Conservation (phyloP, 1,139 yeast genomes). For the Yarrowia galli region DNA sequence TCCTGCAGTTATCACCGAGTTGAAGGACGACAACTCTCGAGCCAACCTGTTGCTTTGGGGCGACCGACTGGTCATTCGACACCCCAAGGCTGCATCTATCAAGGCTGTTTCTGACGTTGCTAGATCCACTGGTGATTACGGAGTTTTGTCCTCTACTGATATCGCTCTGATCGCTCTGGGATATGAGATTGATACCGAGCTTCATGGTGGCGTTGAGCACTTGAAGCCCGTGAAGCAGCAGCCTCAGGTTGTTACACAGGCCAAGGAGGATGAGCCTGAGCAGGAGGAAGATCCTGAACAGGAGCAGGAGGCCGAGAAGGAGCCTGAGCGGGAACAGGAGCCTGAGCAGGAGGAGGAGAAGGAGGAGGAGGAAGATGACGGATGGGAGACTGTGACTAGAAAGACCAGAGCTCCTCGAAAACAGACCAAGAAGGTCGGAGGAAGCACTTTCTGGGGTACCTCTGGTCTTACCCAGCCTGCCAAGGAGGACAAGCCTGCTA, state of each 20-base stretch:
- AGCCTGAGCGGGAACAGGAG: constrained; percentile 4
- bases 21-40: constrained; percentile 84
- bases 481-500: constrained; percentile 37
- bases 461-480: constrained; percentile 33
- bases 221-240: constrained; percentile 28
- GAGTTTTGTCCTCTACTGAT: constrained; percentile 90
- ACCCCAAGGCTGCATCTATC: constrained; percentile 72
- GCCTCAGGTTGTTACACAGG: constrained; percentile 1
- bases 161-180: constrained; percentile 89
- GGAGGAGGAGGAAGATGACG: constrained; percentile 47
- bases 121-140: constrained; percentile 86
- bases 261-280: constrained; percentile 22
- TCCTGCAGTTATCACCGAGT: constrained; percentile 87
- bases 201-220: constrained; percentile 71
- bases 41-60: constrained; percentile 81
- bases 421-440: constrained; percentile 39
- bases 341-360: constrained; percentile 42
- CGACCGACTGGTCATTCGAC: constrained; percentile 61
- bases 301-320: constrained; percentile 20
- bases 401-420: constrained; percentile 43
- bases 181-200: constrained; percentile 81
- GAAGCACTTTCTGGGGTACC: constrained; percentile 24
- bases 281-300: constrained; percentile 42
- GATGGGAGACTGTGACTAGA: constrained; percentile 47
- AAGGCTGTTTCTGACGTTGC: constrained; percentile 78